Base-by-base conservation (phyloP, 805 yeast genomes). In the Aciculoconidium aculeatum region DNA sequence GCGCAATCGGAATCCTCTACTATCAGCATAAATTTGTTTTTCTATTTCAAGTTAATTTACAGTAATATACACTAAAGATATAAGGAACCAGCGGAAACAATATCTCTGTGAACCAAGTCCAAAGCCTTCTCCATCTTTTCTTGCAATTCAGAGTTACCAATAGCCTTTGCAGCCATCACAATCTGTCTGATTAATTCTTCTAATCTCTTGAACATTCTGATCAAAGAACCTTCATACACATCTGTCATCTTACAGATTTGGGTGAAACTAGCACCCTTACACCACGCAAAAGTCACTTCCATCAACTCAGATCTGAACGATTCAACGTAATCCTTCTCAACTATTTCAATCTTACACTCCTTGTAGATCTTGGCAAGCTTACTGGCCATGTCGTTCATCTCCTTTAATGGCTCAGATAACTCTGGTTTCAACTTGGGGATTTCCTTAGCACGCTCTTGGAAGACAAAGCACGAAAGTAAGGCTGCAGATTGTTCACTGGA, bases 231-330 rank as follows among this genome's bases (percentile, higher is more conserved):
- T 63, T 92, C 99, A 45, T 90, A 92, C 24, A 92, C 97, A 51
- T 92, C 98, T 0, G 98, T 92, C 96, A 92, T 87, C 57, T 90
- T 90, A 64, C 97, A 90, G 39, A 92, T 90, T 53, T 90, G 96
- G 0, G 96, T 90, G 57, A 92, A 92, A 0, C 92, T 66, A 5
- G 95, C 96, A 11, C 97, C 97, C 51, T 81, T 80, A 55, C 96
- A 86, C 99, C 99, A 92, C 27, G 90, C 83, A 55, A 65, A 86
- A 1, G 92, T 96, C 29, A 92, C 96, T 53, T 88, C 97, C 97
- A 92, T 90, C 37, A 92, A 68, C 51, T 92, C 95, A 11, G 87
- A 80, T 58, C 94, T 77, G 65, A 92, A 94, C 15, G 81, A 71
- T 51, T 87, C 95, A 22, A 92, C 81, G 50, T 92, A 92, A 34